phyloP scores from a whole-genome alignment of 768 basidiomycete genomes.

The Hemileccinum rubropunctum region DNA sequence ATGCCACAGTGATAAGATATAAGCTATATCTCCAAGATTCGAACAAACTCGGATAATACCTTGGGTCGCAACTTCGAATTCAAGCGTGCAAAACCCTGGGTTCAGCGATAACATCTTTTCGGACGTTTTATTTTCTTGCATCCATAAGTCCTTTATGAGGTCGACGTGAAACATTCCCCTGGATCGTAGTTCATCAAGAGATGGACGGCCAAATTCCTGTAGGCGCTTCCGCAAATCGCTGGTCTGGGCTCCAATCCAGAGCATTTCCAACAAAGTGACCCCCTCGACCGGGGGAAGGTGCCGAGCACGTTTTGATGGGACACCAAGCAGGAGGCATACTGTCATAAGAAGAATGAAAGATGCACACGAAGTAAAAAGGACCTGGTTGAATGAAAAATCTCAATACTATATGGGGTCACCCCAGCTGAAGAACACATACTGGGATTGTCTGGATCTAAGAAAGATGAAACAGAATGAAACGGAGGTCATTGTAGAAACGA shows the following conservation, averaged over 20 bases:
- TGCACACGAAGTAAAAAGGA: background rate
- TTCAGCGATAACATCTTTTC: no score
- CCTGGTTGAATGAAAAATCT: background rate
- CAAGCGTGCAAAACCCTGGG: no score
- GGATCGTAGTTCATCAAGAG: background rate
- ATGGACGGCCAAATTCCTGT: background rate
- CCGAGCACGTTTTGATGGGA: background rate
- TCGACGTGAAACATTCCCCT: background rate
- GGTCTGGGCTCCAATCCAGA: background rate
- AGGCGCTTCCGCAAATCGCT: background rate
- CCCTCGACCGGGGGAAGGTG: background rate
- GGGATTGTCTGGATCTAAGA: background rate
- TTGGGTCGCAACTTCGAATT: no score
- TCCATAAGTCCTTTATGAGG: background rate
- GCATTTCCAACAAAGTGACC: background rate
- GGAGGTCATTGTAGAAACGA: no score
- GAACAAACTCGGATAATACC: no score
- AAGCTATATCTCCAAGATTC: no score
- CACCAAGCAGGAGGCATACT: background rate
- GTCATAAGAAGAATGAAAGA: background rate
- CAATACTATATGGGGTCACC: background rate
- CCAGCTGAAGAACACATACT: background rate
- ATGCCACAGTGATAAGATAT: no score
- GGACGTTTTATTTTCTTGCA: background rate
- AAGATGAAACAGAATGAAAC: no score